Evolutionary conservation across 345 rosid genomes (phyloP).

Genomic region (Ceriops decandra): DNA sequence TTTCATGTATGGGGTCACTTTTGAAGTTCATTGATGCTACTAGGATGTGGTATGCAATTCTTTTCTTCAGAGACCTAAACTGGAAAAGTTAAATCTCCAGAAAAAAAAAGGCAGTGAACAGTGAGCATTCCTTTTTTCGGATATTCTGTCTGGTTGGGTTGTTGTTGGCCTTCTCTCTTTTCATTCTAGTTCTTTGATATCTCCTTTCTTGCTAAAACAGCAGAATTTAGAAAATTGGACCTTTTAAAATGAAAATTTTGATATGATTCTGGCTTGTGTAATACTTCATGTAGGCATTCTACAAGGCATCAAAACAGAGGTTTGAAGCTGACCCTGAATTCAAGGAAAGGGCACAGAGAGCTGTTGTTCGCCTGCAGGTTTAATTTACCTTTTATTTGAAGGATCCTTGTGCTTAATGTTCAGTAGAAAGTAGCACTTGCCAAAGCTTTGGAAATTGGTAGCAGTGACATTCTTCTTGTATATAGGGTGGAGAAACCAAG

Average conservation of each 20-base stretch:
- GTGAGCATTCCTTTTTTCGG: too few relatives aligned
- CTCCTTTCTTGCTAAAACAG: too few relatives aligned
- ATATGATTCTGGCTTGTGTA: slow-evolving; percentile 23
- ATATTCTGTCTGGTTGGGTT: too few relatives aligned
- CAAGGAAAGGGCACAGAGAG: slow-evolving; percentile 87
- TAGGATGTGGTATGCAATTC: too few relatives aligned
- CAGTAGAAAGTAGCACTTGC: neutral
- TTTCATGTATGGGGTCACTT: too few relatives aligned
- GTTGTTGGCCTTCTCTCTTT: too few relatives aligned
- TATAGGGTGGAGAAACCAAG: slow-evolving; percentile 75
- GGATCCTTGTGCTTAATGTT: neutral
- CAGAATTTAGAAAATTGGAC: too few relatives aligned
- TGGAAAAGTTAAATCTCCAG: too few relatives aligned
- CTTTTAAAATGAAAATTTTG: neutral
- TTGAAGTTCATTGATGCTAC: too few relatives aligned
- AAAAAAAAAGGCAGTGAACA: too few relatives aligned
- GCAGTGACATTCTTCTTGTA: neutral
- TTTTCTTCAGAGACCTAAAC: too few relatives aligned
- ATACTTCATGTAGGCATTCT: slow-evolving; percentile 53
- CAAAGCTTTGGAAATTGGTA: neutral
- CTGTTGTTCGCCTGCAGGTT: slow-evolving; percentile 95
- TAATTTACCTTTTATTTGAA: neutral
- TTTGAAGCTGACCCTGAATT: slow-evolving; percentile 69
- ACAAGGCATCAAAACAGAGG: slow-evolving; percentile 71
- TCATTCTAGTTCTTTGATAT: too few relatives aligned